Conservation (phyloP, 768 basidiomycete species). For the Pleurotus tuoliensis region DNA sequence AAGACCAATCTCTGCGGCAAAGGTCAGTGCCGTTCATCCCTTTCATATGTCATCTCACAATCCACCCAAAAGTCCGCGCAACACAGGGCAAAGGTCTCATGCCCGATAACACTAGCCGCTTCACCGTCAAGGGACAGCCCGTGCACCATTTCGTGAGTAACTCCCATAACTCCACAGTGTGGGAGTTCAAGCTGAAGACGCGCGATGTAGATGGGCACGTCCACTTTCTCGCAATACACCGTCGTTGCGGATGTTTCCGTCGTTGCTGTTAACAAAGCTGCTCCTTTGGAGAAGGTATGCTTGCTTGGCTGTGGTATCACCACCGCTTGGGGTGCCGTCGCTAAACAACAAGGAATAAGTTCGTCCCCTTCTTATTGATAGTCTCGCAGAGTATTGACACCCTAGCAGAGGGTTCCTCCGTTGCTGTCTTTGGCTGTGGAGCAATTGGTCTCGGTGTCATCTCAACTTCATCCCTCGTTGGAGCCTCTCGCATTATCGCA, state of each 20-base stretch:
- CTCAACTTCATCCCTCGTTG: conserved; percentile 71
- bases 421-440: conserved; percentile 95
- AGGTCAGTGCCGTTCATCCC: conserved; percentile 41
- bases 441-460: conserved; percentile 95
- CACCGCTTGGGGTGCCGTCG: conserved; percentile 96
- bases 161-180: background rate
- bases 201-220: conserved; percentile 87
- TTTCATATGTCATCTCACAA: background rate
- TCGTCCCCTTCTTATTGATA: conserved; percentile 21
- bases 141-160: conserved; percentile 85
- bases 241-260: conserved; percentile 97
- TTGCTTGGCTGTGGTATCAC: conserved; percentile 95
- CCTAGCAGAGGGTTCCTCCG: conserved; percentile 67
- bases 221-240: conserved; percentile 99
- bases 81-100: conserved; percentile 94
- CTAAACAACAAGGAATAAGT: conserved; percentile 87
- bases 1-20: conserved; percentile 99
- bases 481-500: conserved; percentile 87
- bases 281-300: conserved; percentile 95
- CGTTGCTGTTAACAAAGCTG: conserved; percentile 80
- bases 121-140: conserved; percentile 83
- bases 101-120: conserved; percentile 87
- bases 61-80: conserved; percentile 60
- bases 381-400: background rate
- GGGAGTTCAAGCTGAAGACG: background rate